Conservation (phyloP, 805 yeast species). For the Clavispora santaluciae region DNA sequence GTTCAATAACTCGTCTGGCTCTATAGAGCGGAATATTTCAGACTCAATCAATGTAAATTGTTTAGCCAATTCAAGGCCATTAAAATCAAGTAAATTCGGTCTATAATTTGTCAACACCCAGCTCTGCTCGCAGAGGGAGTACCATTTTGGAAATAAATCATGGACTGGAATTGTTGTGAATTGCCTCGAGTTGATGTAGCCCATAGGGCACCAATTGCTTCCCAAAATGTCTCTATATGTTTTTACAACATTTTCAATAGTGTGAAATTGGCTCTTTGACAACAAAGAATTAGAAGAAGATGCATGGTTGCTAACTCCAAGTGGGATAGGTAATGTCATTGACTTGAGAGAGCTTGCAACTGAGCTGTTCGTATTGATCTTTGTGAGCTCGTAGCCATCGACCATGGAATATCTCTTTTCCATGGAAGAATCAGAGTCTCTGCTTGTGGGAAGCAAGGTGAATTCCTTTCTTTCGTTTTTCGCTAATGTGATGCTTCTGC, state of each 20-base stretch:
- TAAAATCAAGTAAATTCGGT: constrained; percentile 50
- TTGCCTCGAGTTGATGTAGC: constrained; percentile 25
- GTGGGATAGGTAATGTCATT: constrained; percentile 38
- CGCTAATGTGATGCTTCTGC: constrained; percentile 43
- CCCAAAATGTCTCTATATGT: constrained; percentile 52
- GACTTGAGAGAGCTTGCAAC: constrained; percentile 36
- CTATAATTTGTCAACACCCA: constrained; percentile 56
- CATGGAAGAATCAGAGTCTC: constrained; percentile 20
- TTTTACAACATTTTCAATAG: constrained; percentile 47
- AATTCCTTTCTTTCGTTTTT: constrained; percentile 34
- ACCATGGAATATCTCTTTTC: constrained; percentile 43
- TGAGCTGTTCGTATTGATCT: constrained; percentile 44
- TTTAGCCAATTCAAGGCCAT: constrained; percentile 71
- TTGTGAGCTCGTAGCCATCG: constrained; percentile 55
- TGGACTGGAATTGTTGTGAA: constrained; percentile 13
- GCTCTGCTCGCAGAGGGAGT: constrained; percentile 45
- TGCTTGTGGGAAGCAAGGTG: constrained; percentile 10
- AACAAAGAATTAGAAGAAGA: constrained; percentile 37
- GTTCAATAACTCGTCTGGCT: constrained; percentile 61
- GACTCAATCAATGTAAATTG: constrained; percentile 73
- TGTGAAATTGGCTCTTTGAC: constrained; percentile 32
- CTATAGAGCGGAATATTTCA: constrained; percentile 56
- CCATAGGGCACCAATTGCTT: constrained; percentile 40
- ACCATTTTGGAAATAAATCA: constrained; percentile 44
- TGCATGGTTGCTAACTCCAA: constrained; percentile 40